Evolutionary conservation across 257 asterid genomes (phyloP), one percentile per base, ranked within the genome.

Genomic region (Ocimum tenuiflorum): DNA sequence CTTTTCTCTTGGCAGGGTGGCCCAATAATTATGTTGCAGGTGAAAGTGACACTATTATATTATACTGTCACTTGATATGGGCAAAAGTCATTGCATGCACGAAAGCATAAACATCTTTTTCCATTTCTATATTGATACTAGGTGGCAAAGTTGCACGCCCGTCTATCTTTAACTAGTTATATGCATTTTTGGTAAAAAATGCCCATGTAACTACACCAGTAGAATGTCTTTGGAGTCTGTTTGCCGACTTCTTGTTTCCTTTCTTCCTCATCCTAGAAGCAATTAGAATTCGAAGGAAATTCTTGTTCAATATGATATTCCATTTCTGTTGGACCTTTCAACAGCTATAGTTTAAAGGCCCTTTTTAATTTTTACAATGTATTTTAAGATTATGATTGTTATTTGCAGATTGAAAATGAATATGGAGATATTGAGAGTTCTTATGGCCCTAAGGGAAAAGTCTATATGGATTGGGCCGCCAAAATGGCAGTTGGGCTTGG

Each of bases 1-100:
- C 97, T 91, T 69, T 89, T 87, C 79, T 83, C 91, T 7, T 91
- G 97, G 97, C 97, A 91, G 82, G 97, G 98, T 71, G 97, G 98
- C 70, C 98, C 98, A 19, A 77, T 91, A 75, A 87, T 91, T 71
- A 46, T 89, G 81, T 54, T 85, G 84, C 97, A 89, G 98, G 96
- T 91, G 52, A 63, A 66, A 63, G 31, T 47, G 56, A 50, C 50
- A 50, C 64, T 70, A 70, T 22, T 73, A 62, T 42, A 53, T 69
- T 60, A 54, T 60, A 52, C 73, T 45, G 31, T 56, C 62, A 23
- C 60, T 46, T 24, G 42, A 54, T 35, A 67, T 29, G 49, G 8
- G 33, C 19, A 41, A 49, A 60, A 38, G 39, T 2, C 49, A 31
- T 64, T 45, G 20, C 43, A 63, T 9, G 55, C 63, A 22, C 71